Percentiles rank a stretch among this genome's conserved stretches.
These are phyloP conservation scores for Paramecium biaurelia DNA, from an alignment of 73 alveolate species.

Conservation along the genomic window DNA sequence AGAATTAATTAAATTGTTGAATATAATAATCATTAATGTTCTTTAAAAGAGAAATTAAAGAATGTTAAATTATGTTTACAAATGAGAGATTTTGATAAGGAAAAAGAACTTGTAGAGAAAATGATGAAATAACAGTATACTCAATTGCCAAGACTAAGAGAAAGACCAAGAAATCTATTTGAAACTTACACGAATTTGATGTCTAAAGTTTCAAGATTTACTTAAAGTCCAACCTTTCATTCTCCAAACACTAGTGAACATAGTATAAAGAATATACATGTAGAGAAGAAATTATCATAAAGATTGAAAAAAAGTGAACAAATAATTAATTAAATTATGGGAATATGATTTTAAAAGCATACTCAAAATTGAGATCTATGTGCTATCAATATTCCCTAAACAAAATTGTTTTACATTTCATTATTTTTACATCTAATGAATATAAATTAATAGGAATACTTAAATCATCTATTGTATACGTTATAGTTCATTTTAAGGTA, in stretches of 20 bases:
- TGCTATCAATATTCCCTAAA: slow-evolving; percentile 20
- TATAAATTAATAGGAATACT: not conserved
- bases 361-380: slow-evolving; percentile 27
- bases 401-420: slow-evolving; percentile 14
- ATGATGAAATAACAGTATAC: not conserved
- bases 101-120: not conserved
- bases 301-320: not conserved
- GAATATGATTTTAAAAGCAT: not conserved
- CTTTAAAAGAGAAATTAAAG: not conserved
- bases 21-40: not conserved
- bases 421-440: not conserved
- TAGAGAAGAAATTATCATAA: not conserved
- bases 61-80: slow-evolving; percentile 3
- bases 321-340: not conserved
- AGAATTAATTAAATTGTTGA: slow-evolving; percentile 6
- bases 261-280: not conserved
- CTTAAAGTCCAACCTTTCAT: not conserved
- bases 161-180: not conserved
- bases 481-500: slow-evolving; percentile 52
- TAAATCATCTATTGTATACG: slow-evolving; percentile 10
- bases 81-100: slow-evolving; percentile 50
- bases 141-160: slow-evolving; percentile 16
- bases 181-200: not conserved
- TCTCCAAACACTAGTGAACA: not conserved
- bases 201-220: not conserved